phyloP scores from a whole-genome alignment of 2,329 filamentous ascomycete genomes.

The Ophioceras dolichostomum region DNA sequence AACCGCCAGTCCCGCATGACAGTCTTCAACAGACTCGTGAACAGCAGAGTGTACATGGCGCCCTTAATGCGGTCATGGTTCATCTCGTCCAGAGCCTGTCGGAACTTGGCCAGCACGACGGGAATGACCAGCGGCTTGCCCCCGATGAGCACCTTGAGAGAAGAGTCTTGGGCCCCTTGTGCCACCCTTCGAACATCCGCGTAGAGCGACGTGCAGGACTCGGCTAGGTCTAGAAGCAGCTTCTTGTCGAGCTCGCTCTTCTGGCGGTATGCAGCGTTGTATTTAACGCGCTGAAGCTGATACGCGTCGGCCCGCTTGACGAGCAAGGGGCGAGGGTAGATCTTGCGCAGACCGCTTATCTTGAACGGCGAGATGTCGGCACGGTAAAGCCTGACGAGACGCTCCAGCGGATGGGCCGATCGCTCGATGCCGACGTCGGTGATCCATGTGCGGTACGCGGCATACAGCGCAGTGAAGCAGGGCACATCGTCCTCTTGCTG shows the following conservation, averaged over 20 bases:
- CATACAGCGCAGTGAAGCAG: conserved; percentile 88
- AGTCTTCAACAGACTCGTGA: conserved; percentile 79
- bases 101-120: conserved; percentile 66
- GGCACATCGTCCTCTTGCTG: conserved; percentile 92
- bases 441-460: conserved; percentile 91
- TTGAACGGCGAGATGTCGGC: conserved; percentile 89
- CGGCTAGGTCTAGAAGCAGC: conserved; percentile 73
- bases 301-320: conserved; percentile 91
- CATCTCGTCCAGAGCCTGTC: conserved; percentile 62
- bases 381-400: conserved; percentile 71
- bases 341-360: conserved; percentile 81
- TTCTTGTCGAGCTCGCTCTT: conserved; percentile 84
- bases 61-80: conserved; percentile 93
- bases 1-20: conserved; percentile 89
- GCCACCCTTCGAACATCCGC: conserved; percentile 93
- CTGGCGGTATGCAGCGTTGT: conserved; percentile 79
- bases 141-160: conserved; percentile 81
- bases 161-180: conserved; percentile 84
- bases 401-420: conserved; percentile 84
- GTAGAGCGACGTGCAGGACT: conserved; percentile 83
- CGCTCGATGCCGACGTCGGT: conserved; percentile 94
- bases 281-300: conserved; percentile 83
- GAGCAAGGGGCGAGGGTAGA: conserved; percentile 84
- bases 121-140: conserved; percentile 83
- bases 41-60: conserved; percentile 79